phyloP scores from a whole-genome alignment of 1,284 basidiomycete species.

The Melampsora occidentalis region DNA sequence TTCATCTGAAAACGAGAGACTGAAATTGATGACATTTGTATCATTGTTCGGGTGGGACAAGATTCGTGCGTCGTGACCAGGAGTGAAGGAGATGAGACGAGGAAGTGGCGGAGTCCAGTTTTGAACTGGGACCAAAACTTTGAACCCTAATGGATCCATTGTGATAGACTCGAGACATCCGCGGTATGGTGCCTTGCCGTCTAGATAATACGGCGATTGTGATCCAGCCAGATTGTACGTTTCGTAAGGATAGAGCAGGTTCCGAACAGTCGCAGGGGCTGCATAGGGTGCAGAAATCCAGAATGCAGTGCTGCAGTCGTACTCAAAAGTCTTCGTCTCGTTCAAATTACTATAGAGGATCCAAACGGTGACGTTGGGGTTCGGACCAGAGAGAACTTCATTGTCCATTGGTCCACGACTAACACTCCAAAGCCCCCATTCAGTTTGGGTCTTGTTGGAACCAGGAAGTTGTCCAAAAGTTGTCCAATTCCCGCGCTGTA shows the following conservation, averaged over 20 bases:
- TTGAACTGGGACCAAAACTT: conserved; percentile 67
- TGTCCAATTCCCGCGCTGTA: conserved; percentile 77
- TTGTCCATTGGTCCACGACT: conserved; percentile 51
- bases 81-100: conserved; percentile 70
- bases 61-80: conserved; percentile 78
- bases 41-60: conserved; percentile 60
- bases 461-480: conserved; percentile 71
- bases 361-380: conserved; percentile 56
- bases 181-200: conserved; percentile 63
- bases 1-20: conserved; percentile 69
- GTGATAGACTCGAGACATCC: conserved; percentile 69
- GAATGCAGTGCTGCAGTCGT: conserved; percentile 54
- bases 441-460: conserved; percentile 72
- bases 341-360: conserved; percentile 43
- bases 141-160: conserved; percentile 73
- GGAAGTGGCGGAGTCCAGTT: conserved; percentile 71
- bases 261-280: conserved; percentile 64
- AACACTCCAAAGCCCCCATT: conserved; percentile 80
- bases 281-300: conserved; percentile 65
- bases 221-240: conserved; percentile 67
- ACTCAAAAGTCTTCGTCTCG: conserved; percentile 36
- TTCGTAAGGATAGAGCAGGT: conserved; percentile 79
- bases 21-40: conserved; percentile 65
- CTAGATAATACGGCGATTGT: conserved; percentile 62
- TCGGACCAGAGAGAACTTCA: conserved; percentile 59